Evolutionary conservation across 176 grass and related monocot genomes (phyloP).

Genomic region (Chrysopogon serrulatus): DNA sequence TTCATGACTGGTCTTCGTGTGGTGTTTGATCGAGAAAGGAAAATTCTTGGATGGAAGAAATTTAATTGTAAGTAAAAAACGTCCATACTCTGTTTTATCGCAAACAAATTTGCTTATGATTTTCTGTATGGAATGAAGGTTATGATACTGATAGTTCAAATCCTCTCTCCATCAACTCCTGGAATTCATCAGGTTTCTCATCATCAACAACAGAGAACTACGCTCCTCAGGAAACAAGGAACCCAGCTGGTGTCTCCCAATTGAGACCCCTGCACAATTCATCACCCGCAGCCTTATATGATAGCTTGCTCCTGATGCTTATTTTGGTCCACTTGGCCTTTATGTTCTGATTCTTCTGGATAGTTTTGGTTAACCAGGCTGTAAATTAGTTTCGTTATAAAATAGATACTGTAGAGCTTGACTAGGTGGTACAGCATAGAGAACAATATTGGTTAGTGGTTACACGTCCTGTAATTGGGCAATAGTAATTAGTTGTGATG

Average conservation of each 20-base stretch:
- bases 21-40: conserved; percentile 74
- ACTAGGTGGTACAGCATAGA: conserved; percentile 20
- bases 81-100: neutral
- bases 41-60: conserved; percentile 74
- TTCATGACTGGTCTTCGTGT: conserved; percentile 81
- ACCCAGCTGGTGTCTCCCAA: conserved; percentile 34
- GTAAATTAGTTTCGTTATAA: conserved; percentile 18
- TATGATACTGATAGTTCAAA: conserved; percentile 61
- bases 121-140: conserved; percentile 17
- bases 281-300: neutral
- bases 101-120: neutral
- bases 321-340: conserved; percentile 29
- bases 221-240: conserved; percentile 48
- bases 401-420: conserved; percentile 16
- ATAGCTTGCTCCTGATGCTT: conserved; percentile 13
- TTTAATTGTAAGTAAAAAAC: conserved; percentile 68
- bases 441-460: neutral
- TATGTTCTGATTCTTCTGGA: conserved; percentile 21
- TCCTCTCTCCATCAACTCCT: conserved; percentile 49
- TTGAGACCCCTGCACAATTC: conserved; percentile 47
- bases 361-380: neutral
- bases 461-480: conserved; percentile 21
- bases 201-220: conserved; percentile 44
- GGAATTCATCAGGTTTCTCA: conserved; percentile 32
- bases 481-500: conserved; percentile 15